Evolutionary conservation across 495 filamentous ascomycete species (phyloP).

Genomic region (Rostrohypoxylon terebratum): DNA sequence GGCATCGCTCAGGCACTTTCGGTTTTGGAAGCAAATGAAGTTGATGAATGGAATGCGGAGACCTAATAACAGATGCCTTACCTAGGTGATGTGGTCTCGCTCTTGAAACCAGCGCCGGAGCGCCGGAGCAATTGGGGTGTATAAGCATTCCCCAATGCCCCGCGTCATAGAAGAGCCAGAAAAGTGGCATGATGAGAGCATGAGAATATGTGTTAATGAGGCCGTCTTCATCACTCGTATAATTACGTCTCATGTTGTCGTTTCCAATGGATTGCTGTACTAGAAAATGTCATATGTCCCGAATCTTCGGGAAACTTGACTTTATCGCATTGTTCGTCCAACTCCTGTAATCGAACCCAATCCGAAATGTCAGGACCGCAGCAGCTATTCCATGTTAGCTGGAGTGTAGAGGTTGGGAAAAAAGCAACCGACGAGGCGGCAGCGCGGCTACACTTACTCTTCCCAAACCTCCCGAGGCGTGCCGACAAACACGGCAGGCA

Average conservation of each 20-base stretch:
- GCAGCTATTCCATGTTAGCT: conserved; percentile 27
- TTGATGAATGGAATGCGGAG: no score
- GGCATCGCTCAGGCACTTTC: no score
- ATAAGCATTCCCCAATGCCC: no score
- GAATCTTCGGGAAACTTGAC: conserved; percentile 55
- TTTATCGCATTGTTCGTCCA: conserved; percentile 49
- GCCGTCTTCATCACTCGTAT: neutral
- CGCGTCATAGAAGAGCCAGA: neutral
- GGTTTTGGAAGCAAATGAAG: no score
- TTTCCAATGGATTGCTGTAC: conserved; percentile 55
- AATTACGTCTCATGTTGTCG: conserved; percentile 11
- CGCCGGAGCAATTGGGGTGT: no score
- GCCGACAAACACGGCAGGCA: conserved; percentile 59
- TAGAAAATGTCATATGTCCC: conserved; percentile 51
- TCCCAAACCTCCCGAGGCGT: conserved; percentile 56
- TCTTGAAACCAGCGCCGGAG: no score
- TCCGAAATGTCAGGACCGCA: conserved; percentile 12
- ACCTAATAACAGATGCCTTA: no score
- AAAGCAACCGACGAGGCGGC: conserved; percentile 5
- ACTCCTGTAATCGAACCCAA: conserved; percentile 38
- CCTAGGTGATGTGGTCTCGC: no score
- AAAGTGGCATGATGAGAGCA: neutral
- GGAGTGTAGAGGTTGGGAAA: neutral
- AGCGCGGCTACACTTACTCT: conserved; percentile 38
- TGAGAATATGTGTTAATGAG: neutral